Base-by-base conservation (phyloP, 805 yeast genomes). In the Jamesozyma jinghongensis region DNA sequence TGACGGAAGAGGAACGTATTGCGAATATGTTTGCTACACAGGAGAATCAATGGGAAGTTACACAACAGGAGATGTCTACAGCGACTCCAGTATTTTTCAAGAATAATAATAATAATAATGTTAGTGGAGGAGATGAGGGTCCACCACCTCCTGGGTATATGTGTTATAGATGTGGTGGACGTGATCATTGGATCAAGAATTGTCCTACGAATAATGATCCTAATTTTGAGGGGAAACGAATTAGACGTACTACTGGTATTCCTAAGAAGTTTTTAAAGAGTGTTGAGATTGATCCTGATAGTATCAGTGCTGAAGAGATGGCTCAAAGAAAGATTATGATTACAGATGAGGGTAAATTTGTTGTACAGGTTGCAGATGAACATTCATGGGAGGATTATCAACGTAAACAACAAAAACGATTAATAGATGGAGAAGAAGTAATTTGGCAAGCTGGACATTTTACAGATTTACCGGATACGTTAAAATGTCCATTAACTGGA, bases 181-280 rank as follows among this genome's bases (percentile, higher is more conserved):
- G 86, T 61, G 92, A 86, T 42, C 99, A 92, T 61, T 90, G 94
- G 87, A 90, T 92, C 44, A 84, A 83, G 56, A 85, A 87, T 53
- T 92, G 99, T 68, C 98, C 99, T 0, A 85, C 94, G 3, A 82
- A 85, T 54, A 78, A 76, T 34, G 97, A 90, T 62, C 96, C 96
- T 2, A 84, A 78, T 52, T 87, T 87, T 73, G 97, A 90, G 57
- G 95, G 95, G 16, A 85, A 85, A 56, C 73, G 94, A 45, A 82
- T 92, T 37, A 82, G 85, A 52, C 74, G 94, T 52, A 88, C 97
- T 0, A 92, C 97, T 0, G 99, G 99, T 79, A 92, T 92, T 56
- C 99, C 99, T 2, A 83, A 81, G 62, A 81, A 94, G 27, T 86
- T 86, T 61, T 75, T 92, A 61, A 83, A 86, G 51, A 81, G 94